Evolutionary conservation across 345 rosid species (phyloP), one percentile per base, ranked within the genome.

Genomic region (Jatropha curcas): DNA sequence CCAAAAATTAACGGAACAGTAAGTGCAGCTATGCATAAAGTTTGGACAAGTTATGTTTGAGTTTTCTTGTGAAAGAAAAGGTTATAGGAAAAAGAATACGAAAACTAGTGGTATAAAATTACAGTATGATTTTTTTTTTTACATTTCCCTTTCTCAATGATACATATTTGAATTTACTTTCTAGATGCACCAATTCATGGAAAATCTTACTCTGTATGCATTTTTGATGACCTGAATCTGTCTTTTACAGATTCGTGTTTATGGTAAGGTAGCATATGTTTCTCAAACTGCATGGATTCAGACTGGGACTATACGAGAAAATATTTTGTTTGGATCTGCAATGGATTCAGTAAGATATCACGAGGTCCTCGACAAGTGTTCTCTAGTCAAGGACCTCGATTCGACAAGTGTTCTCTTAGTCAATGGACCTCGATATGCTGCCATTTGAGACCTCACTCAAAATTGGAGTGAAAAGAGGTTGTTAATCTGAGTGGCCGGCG

Each of bases 211-310:
- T n/a, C n/a, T n/a, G n/a, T n/a, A 11, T 43, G 46, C 11, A 43
- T 14, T 43, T 5, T 6, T 43, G 11, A 43, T 43, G 10, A 43
- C 46, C 46, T 34, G 56, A 45, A 9, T 64, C 3, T 9, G 16
- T 33, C 12, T 53, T 39, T 34, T 74, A 14, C 81, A 84, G 89
- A 85, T 86, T 50, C 37, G 34, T 13, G 73, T 78, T 34, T 39
- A 72, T 59, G 89, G 89, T 14, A 76, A 76, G 69, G 72, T 86
- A 43, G 89, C 88, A 3, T 86, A 86, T 83, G 92, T 88, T 67
- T 80, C 89, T 69, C 92, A 88, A 52, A 75, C 85, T 28, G 77
- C 88, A 13, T 88, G 87, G 92, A 88, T 88, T 68, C 84, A 84
- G 48, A 74, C 83, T 2, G 92, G 89, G 12, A 82, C 79, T 2